Evolutionary conservation across 495 filamentous ascomycete genomes (phyloP).

Genomic region (Annulohypoxylon stygium): DNA sequence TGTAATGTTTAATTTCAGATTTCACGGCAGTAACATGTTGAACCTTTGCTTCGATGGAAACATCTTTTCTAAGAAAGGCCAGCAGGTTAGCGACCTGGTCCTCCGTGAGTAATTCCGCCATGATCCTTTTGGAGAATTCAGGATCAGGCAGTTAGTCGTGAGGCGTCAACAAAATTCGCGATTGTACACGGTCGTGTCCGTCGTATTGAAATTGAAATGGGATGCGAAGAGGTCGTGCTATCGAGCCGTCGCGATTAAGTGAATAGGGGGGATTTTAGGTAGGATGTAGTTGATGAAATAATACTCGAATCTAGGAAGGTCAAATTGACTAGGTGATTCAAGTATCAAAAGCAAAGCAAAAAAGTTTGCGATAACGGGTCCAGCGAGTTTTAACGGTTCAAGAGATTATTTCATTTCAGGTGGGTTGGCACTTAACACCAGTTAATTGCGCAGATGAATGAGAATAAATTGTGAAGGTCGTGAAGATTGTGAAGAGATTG

Average conservation of each 20-base stretch:
- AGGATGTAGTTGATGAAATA: not conserved
- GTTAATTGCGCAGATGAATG: constrained; percentile 18
- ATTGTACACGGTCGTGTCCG: constrained; percentile 26
- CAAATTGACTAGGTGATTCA: constrained; percentile 25
- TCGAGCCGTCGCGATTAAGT: constrained; percentile 14
- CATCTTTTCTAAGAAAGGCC: constrained; percentile 75
- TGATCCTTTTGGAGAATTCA: constrained; percentile 48
- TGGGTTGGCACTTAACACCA: not conserved
- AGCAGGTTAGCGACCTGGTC: constrained; percentile 74
- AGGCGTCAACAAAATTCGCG: constrained; percentile 2
- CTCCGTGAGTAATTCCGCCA: constrained; percentile 71
- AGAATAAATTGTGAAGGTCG: constrained; percentile 1
- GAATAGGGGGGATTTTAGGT: constrained; percentile 23
- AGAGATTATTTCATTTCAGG: constrained; percentile 27
- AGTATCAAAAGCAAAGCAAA: constrained; percentile 11
- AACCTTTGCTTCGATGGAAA: constrained; percentile 77
- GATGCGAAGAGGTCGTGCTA: constrained; percentile 11
- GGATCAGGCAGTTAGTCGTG: constrained; percentile 40
- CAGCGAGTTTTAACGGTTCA: constrained; percentile 14
- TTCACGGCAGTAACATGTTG: constrained; percentile 78
- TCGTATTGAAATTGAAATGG: constrained; percentile 1
- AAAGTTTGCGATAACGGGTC: constrained; percentile 29
- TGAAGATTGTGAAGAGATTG: not conserved
- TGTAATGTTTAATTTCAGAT: constrained; percentile 88
- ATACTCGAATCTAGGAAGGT: constrained; percentile 30